Percentiles rank a stretch among this genome's conserved stretches.
Evolutionary conservation across 306 rosid genomes (phyloP).

Genomic region (Calophaca sinica): DNA sequence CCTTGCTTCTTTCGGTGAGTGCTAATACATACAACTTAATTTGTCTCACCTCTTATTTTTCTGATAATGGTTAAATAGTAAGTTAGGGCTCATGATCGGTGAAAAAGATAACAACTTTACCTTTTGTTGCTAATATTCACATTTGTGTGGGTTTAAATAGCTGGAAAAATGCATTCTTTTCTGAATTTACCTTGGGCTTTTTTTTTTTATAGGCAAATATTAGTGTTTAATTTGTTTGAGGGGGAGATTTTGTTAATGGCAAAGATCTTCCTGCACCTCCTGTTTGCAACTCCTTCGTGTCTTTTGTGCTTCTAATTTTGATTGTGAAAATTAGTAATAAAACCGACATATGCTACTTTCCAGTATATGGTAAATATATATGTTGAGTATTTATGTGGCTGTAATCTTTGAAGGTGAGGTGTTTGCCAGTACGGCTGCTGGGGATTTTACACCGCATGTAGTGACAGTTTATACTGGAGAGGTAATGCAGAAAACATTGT

Average conservation of each 20-base stretch:
- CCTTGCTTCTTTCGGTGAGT: slow-evolving; percentile 67
- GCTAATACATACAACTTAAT: no score
- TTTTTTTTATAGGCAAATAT: no score
- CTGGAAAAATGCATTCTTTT: background rate
- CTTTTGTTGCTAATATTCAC: slow-evolving; percentile 18
- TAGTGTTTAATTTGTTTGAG: no score
- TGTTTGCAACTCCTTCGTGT: no score
- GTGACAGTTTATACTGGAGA: slow-evolving; percentile 75
- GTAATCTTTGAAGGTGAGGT: slow-evolving; percentile 64
- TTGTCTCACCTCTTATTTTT: no score
- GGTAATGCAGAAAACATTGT: slow-evolving; percentile 53
- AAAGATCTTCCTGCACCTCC: no score
- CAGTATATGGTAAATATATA: no score
- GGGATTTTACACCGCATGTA: slow-evolving; percentile 76
- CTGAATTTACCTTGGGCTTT: background rate
- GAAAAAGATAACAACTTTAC: slow-evolving; percentile 45
- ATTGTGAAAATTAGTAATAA: slow-evolving; percentile 19
- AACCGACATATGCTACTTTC: no score
- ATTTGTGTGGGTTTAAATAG: background rate
- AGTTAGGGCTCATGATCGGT: slow-evolving; percentile 41
- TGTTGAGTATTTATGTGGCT: slow-evolving; percentile 39
- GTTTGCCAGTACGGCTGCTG: slow-evolving; percentile 64
- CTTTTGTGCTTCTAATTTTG: slow-evolving; percentile 16
- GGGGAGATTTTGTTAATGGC: no score
- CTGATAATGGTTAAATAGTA: slow-evolving; percentile 21